Base-by-base conservation (phyloP, 2,329 filamentous ascomycete species). In the Cercospora zeina region DNA sequence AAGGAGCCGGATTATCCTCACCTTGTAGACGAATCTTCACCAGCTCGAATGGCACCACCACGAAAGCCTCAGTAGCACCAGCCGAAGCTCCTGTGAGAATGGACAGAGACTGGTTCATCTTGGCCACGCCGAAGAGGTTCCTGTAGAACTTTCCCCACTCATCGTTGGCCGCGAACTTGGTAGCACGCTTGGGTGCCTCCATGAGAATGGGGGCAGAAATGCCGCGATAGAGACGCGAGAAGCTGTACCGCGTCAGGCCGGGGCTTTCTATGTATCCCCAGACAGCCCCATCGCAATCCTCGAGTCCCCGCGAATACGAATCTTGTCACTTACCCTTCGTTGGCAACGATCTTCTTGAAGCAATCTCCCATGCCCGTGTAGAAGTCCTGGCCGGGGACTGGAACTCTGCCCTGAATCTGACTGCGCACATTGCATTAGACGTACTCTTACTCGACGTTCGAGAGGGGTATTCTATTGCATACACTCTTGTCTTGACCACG, bases 281-380 rank as follows among this genome's bases (percentile, higher is more conserved):
- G 4, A 45, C 49, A 13, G 30, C 14, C 21, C 34, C n/a, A 13
- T 13, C 10, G 31, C 27, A 16, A 19, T 24, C 24, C 57, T 6
- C 21, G 49, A 34, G 24, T 24, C 10, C 10, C 31, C 14, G 39
- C 19, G 4, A n/a, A 27, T 14, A 42, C 24, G 30, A 59, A 5
- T 16, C 4, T 13, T 42, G n/a, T 50, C 14, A 36, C 49, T 62
- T 82, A 96, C 91, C 95, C 95, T 82, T 99, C 95, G 77, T 96
- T 89, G 79, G 86, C 89, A 77, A 99, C 86, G 74, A 99, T 99
- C 86, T 99, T 99, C 75, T 86, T 84, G 83, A 99, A 96, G 83
- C 93, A 97, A 79, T 99, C 95, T 63, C 97, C 75, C 92, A 97
- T 99, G 83, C 95, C 91, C 81, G 86, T 96, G 85, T 99, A 97